Evolutionary conservation across 148 eudicot species (phyloP).

Genomic region (Silene conica): DNA sequence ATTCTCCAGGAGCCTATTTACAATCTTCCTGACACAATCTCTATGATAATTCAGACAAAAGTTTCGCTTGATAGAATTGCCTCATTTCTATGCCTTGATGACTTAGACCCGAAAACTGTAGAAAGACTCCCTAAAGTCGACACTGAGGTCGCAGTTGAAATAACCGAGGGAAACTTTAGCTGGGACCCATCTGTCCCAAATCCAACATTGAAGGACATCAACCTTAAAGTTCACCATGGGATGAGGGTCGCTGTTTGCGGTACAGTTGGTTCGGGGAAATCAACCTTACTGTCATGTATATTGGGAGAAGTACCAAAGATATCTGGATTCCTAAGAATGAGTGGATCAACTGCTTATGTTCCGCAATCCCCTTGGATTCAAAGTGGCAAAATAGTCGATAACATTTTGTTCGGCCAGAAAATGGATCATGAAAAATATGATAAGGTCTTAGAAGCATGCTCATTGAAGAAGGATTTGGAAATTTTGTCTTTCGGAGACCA

Average conservation of each 20-base stretch:
- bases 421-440: conserved; percentile 44
- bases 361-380: conserved; percentile 62
- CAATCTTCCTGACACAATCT: conserved; percentile 41
- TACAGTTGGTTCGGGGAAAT: conserved; percentile 59
- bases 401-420: conserved; percentile 44
- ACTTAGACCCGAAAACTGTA: conserved; percentile 32
- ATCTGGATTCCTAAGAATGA: conserved; percentile 35
- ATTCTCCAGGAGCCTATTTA: conserved; percentile 37
- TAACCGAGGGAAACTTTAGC: conserved; percentile 44
- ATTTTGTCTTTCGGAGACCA: conserved; percentile 49
- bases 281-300: conserved; percentile 47
- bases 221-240: conserved; percentile 37
- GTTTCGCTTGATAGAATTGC: conserved; percentile 53
- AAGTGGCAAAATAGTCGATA: conserved; percentile 50
- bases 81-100: conserved; percentile 42
- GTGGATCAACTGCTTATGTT: conserved; percentile 53
- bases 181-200: conserved; percentile 41
- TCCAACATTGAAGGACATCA: conserved; percentile 41
- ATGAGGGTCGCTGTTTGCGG: conserved; percentile 66
- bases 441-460: conserved; percentile 50
- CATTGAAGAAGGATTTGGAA: conserved; percentile 51
- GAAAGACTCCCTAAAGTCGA: conserved; percentile 35
- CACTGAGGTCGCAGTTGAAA: conserved; percentile 35
- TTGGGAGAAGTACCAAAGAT: conserved; percentile 46
- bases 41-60: conserved; percentile 48